Percentiles rank a stretch among this genome's conserved stretches.
phyloP scores from a whole-genome alignment of 148 eudicot genomes.

The Rhododendron mucronatum region DNA sequence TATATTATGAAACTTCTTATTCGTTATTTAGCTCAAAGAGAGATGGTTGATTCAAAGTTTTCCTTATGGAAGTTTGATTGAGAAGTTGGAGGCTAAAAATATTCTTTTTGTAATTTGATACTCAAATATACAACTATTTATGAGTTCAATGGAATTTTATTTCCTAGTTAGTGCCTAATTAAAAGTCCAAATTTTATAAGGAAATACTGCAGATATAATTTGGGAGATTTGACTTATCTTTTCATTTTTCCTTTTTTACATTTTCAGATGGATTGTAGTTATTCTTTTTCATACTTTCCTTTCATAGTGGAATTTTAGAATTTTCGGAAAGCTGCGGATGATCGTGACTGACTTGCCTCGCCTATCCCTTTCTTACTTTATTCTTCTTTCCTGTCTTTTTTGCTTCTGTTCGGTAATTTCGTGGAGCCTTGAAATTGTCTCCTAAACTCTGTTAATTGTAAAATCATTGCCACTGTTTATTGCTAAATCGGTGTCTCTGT shows the following conservation, averaged over 20 bases:
- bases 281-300: background rate
- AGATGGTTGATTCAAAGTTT: background rate
- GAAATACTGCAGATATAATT: background rate
- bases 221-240: background rate
- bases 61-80: background rate
- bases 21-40: background rate
- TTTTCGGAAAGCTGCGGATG: background rate
- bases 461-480: background rate
- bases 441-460: background rate
- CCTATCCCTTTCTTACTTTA: background rate
- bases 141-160: background rate
- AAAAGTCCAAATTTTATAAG: background rate
- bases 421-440: background rate
- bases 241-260: background rate
- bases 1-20: background rate
- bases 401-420: background rate
- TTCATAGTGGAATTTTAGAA: background rate
- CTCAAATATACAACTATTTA: background rate
- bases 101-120: background rate
- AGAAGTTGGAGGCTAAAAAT: background rate
- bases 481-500: background rate
- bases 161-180: background rate
- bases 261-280: background rate
- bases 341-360: slow-evolving; percentile 1
- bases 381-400: background rate